phyloP scores from a whole-genome alignment of 2,329 filamentous ascomycete species.

The Fusarium tupiense region DNA sequence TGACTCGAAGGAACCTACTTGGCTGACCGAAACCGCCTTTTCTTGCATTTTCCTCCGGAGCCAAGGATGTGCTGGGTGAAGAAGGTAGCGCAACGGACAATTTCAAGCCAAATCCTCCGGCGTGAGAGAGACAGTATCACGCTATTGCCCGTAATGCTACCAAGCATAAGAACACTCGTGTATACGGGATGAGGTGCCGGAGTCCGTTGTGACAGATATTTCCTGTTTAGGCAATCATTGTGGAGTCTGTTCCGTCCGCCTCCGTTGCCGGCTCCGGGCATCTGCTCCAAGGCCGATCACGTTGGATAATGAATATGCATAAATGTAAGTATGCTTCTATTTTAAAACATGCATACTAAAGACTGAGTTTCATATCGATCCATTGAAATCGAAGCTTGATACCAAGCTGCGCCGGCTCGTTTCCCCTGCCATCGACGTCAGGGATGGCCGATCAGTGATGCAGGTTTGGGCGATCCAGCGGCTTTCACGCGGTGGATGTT shows the following conservation, averaged over 20 bases:
- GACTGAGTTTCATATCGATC: not conserved
- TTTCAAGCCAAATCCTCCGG: not conserved
- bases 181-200: not conserved
- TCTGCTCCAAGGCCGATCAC: conserved; percentile 2
- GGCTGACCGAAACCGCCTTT: not conserved
- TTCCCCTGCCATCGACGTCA: conserved; percentile 26
- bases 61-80: not conserved
- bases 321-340: not conserved
- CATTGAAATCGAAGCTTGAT: not conserved
- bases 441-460: conserved; percentile 20
- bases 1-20: not conserved
- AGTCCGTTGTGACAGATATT: conserved; percentile 1
- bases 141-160: conserved; percentile 2
- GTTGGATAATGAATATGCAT: not conserved
- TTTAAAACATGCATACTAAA: not conserved
- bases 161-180: not conserved
- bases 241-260: conserved; percentile 14
- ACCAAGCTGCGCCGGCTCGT: not conserved
- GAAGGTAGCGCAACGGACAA: not conserved
- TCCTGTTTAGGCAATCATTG: conserved; percentile 29
- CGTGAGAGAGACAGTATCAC: not conserved
- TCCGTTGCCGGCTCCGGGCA: conserved; percentile 19
- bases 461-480: conserved; percentile 29
- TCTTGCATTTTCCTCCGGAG: not conserved
- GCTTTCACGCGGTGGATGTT: conserved; percentile 20